These are phyloP conservation scores for Chaetomium sp. DNA, from an alignment of 2,329 filamentous ascomycete genomes.

Conservation along the genomic window DNA sequence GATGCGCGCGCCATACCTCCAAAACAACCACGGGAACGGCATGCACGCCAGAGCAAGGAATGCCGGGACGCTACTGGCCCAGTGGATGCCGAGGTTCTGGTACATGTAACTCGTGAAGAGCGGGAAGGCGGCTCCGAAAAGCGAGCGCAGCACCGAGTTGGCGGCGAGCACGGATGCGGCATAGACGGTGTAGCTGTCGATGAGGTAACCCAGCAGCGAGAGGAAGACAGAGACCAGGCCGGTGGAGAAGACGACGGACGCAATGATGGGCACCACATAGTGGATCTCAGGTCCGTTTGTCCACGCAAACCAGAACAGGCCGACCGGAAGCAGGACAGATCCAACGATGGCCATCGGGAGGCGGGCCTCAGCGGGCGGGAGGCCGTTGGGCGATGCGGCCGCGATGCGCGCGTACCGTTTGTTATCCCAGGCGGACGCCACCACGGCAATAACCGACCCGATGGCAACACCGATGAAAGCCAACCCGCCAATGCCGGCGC, in stretches of 20 bases:
- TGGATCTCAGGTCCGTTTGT: constrained; percentile 40
- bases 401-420: constrained; percentile 43
- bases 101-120: constrained; percentile 62
- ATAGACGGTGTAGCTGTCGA: constrained; percentile 67
- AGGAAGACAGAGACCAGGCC: constrained; percentile 59
- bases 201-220: constrained; percentile 59
- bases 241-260: constrained; percentile 34
- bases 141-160: constrained; percentile 62
- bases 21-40: constrained; percentile 70
- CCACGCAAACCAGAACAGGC: constrained; percentile 65
- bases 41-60: constrained; percentile 67
- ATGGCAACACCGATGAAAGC: constrained; percentile 63
- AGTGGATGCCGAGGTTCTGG: constrained; percentile 60
- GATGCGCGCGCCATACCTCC: constrained; percentile 60
- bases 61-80: constrained; percentile 66
- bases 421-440: constrained; percentile 51
- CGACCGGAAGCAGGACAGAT: constrained; percentile 54
- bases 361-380: constrained; percentile 60
- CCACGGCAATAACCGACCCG: constrained; percentile 56
- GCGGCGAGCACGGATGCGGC: constrained; percentile 70
- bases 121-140: constrained; percentile 67
- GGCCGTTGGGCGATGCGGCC: constrained; percentile 37
- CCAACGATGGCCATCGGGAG: constrained; percentile 58
- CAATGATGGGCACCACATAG: constrained; percentile 33
- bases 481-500: constrained; percentile 52